A percentile compares a stretch with the other conserved stretches of the same genome.
phyloP scores from a whole-genome alignment of 75 land plant genomes.

The Cupressus sempervirens region DNA sequence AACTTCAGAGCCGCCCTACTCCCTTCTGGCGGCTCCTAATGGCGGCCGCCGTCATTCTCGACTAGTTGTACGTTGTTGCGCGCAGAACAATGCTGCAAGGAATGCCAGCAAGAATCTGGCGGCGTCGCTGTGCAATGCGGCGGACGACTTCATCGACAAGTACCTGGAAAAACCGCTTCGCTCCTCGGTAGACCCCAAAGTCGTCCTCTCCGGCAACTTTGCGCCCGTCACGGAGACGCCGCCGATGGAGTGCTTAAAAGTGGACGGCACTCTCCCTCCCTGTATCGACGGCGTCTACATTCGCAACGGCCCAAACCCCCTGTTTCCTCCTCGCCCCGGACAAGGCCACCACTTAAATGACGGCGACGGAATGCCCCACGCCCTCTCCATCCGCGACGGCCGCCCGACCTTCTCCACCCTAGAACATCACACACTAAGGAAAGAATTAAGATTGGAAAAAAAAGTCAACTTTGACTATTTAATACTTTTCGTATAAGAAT shows the following conservation, averaged over 20 bases:
- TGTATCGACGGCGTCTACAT: conserved; percentile 68
- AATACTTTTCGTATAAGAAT: too few relatives aligned
- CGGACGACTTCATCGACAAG: conserved; percentile 48
- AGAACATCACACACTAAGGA: too few relatives aligned
- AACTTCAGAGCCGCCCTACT: neutral
- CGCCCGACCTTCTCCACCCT: conserved; percentile 44
- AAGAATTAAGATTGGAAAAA: too few relatives aligned
- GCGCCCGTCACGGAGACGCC: conserved; percentile 64
- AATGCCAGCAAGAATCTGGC: neutral
- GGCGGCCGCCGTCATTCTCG: neutral
- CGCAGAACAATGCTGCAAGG: neutral
- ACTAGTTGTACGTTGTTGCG: neutral
- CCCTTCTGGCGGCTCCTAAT: neutral
- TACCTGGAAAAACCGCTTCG: conserved; percentile 30
- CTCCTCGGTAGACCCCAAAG: conserved; percentile 44
- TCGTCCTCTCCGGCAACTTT: conserved; percentile 50
- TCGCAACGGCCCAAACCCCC: conserved; percentile 84
- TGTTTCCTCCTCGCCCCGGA: conserved; percentile 33
- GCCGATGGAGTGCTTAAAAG: conserved; percentile 31
- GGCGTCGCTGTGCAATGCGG: conserved; percentile 18
- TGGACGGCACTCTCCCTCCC: conserved; percentile 44
- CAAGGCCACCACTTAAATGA: conserved; percentile 69
- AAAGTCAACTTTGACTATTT: too few relatives aligned
- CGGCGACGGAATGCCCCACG: conserved; percentile 88
- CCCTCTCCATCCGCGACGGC: conserved; percentile 37